phyloP scores from a whole-genome alignment of 2,329 filamentous ascomycete genomes.

The Allantophomopsis cytisporea region DNA sequence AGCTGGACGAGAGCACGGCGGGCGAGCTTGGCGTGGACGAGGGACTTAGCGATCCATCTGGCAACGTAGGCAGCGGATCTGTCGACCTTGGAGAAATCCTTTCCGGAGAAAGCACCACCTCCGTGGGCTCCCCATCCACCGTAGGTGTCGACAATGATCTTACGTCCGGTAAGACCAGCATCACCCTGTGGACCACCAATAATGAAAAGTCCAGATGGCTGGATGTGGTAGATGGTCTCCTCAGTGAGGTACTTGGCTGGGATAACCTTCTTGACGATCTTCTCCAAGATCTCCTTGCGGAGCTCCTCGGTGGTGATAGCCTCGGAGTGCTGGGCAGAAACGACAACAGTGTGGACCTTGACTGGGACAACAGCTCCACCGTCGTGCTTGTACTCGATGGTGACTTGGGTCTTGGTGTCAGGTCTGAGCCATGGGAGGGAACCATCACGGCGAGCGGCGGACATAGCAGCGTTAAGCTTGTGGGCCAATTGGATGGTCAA shows the following conservation, averaged over 20 bases:
- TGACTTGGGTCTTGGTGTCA: slow-evolving; percentile 99
- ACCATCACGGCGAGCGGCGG: slow-evolving; percentile 74
- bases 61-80: slow-evolving; percentile 94
- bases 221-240: slow-evolving; percentile 92
- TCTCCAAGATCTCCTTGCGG: slow-evolving; percentile 88
- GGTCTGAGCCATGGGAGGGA: slow-evolving; percentile 87
- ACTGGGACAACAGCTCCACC: slow-evolving; percentile 83
- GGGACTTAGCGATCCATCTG: slow-evolving; percentile 98
- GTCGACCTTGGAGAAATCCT: slow-evolving; percentile 99
- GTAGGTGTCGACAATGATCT: slow-evolving; percentile 98
- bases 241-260: slow-evolving; percentile 86
- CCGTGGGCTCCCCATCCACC: slow-evolving; percentile 99
- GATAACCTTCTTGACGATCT: slow-evolving; percentile 94
- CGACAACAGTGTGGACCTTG: slow-evolving; percentile 91
- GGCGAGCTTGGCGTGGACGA: slow-evolving; percentile 77
- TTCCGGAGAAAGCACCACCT: slow-evolving; percentile 99
- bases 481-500: slow-evolving; percentile 89
- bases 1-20: slow-evolving; percentile 94
- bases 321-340: slow-evolving; percentile 87
- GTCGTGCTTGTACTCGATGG: slow-evolving; percentile 96
- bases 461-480: slow-evolving; percentile 95
- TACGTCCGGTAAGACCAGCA: slow-evolving; percentile 93
- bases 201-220: slow-evolving; percentile 97
- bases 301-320: slow-evolving; percentile 84
- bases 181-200: slow-evolving; percentile 99